Conservation (phyloP, 2,329 filamentous ascomycete genomes). For the Sclerotinia borealis region DNA sequence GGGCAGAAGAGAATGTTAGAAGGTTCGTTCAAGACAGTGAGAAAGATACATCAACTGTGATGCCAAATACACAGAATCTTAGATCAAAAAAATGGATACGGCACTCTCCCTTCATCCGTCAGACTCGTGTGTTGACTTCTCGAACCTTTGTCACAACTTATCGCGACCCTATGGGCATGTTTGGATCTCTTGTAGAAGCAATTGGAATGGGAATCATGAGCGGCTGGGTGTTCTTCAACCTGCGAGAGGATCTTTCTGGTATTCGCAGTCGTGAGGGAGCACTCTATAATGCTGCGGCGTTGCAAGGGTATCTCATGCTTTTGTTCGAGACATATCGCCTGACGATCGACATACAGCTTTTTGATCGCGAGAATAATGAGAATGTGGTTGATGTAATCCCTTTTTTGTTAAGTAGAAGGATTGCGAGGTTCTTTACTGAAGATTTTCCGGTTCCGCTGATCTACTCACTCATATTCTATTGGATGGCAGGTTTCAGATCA, state of each 20-base stretch:
- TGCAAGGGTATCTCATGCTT: constrained; percentile 72
- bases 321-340: constrained; percentile 72
- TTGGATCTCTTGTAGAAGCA: constrained; percentile 63
- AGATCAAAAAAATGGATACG: constrained; percentile 25
- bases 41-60: constrained; percentile 7
- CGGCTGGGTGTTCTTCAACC: constrained; percentile 65
- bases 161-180: constrained; percentile 71
- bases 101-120: constrained; percentile 53
- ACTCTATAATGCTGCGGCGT: constrained; percentile 62
- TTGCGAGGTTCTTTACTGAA: constrained; percentile 64
- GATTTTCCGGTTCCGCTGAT: constrained; percentile 67
- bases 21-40: constrained; percentile 19
- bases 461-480: constrained; percentile 68
- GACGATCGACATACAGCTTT: constrained; percentile 67
- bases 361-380: constrained; percentile 70
- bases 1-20: constrained; percentile 40
- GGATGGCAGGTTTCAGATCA: constrained; percentile 68
- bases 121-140: constrained; percentile 59
- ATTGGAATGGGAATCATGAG: constrained; percentile 64
- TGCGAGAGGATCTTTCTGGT: constrained; percentile 60
- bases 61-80: background rate
- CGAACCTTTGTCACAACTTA: constrained; percentile 66
- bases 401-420: constrained; percentile 62
- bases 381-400: constrained; percentile 64
- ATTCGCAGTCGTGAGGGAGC: constrained; percentile 70